Evolutionary conservation across 2,329 filamentous ascomycete species (phyloP).

Genomic region (Didymosphaeria variabile): DNA sequence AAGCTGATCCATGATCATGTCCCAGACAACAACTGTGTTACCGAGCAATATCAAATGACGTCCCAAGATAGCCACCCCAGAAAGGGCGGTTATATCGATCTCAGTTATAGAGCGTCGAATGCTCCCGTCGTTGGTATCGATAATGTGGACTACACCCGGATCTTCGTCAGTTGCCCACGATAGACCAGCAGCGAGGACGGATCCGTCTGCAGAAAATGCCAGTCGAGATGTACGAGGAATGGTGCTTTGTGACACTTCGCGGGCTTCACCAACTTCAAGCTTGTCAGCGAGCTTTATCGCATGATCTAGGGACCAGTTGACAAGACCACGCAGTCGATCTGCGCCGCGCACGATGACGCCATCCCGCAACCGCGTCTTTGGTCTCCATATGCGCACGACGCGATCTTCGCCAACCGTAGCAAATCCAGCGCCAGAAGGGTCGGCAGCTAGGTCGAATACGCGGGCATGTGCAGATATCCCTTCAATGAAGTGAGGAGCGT

Average conservation of each 20-base stretch:
- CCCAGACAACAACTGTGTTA: conserved; percentile 78
- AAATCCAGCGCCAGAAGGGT: conserved; percentile 75
- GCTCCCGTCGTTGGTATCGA: conserved; percentile 75
- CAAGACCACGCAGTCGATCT: conserved; percentile 63
- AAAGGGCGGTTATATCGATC: conserved; percentile 71
- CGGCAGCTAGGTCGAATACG: conserved; percentile 77
- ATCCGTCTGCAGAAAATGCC: conserved; percentile 69
- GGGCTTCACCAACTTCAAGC: conserved; percentile 37
- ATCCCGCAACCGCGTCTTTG: conserved; percentile 73
- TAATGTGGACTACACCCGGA: conserved; percentile 73
- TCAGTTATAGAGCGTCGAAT: conserved; percentile 74
- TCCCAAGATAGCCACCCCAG: conserved; percentile 75
- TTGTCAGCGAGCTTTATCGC: conserved; percentile 57
- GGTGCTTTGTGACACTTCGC: conserved; percentile 27
- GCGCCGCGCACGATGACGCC: conserved; percentile 70
- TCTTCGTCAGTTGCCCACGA: conserved; percentile 52
- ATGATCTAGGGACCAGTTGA: conserved; percentile 78
- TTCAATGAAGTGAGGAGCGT: conserved; percentile 75
- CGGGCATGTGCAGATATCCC: conserved; percentile 59
- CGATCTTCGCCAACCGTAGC: conserved; percentile 86
- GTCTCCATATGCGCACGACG: conserved; percentile 81
- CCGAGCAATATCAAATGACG: conserved; percentile 80
- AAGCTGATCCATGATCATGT: conserved; percentile 81
- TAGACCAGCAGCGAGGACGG: conserved; percentile 45
- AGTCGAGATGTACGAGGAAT: conserved; percentile 68